Percentiles rank a stretch among this genome's conserved stretches.
phyloP scores from a whole-genome alignment of 192 early-diverging fungal genomes.

The Coemansia sp. region DNA sequence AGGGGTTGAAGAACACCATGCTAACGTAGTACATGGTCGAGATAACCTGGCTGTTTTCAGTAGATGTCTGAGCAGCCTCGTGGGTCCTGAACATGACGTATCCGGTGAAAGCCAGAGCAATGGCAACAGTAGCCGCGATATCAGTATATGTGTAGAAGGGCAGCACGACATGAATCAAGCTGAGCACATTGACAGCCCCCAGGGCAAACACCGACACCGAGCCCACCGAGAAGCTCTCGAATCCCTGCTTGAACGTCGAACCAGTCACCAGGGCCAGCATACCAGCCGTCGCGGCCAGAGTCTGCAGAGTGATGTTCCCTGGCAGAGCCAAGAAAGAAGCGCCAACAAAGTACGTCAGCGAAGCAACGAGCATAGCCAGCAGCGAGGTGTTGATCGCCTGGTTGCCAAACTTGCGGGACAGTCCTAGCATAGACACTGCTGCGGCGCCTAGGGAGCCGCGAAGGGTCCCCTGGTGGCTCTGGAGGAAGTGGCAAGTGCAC shows the following conservation, averaged over 20 bases:
- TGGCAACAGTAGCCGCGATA: not conserved
- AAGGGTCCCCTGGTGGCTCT: not conserved
- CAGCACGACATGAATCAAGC: not conserved
- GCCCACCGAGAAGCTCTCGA: not conserved
- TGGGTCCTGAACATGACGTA: not conserved
- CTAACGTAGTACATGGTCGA: not conserved
- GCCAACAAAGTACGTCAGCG: slow-evolving; percentile 1
- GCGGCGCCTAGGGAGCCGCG: not conserved
- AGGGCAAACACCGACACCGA: not conserved
- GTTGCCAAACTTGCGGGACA: not conserved
- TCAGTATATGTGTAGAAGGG: not conserved
- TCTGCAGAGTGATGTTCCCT: not conserved
- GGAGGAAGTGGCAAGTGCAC: slow-evolving; percentile 6
- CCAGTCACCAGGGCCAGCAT: not conserved
- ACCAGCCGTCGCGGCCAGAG: not conserved
- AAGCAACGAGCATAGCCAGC: not conserved
- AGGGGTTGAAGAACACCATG: slow-evolving; percentile 6
- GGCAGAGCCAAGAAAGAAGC: not conserved
- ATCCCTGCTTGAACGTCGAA: not conserved
- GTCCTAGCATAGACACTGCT: not conserved
- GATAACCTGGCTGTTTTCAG: not conserved
- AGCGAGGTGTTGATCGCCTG: not conserved
- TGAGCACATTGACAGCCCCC: not conserved
- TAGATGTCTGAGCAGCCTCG: not conserved
- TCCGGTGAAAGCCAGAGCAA: not conserved